Percentiles rank a stretch among this genome's conserved stretches.
phyloP scores from a whole-genome alignment of 768 basidiomycete genomes.

The Kwoniella pini region DNA sequence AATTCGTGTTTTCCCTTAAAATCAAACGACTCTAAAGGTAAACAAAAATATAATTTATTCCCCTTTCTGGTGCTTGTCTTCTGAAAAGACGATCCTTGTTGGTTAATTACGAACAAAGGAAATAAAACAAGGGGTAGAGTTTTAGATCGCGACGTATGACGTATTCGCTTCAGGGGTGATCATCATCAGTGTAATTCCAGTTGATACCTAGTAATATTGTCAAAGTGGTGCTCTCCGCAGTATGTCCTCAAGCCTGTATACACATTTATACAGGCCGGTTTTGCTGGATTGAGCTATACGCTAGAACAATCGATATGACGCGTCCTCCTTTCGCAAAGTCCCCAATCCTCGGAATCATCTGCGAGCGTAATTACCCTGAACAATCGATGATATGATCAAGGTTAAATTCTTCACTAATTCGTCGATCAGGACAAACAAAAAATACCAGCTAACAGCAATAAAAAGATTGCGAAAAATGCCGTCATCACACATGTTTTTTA shows the following conservation, averaged over 20 bases:
- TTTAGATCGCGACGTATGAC: conserved; percentile 9
- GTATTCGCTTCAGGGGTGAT: conserved; percentile 13
- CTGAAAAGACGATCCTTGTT: too few species aligned
- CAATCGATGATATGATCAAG: not conserved
- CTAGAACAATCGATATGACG: not conserved
- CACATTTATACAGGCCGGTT: too few species aligned
- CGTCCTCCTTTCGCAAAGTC: too few species aligned
- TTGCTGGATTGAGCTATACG: not conserved
- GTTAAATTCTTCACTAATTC: too few species aligned
- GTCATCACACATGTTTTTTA: conserved; percentile 5
- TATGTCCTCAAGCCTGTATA: not conserved
- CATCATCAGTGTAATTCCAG: not conserved
- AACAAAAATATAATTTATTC: not conserved
- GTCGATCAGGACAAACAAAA: not conserved
- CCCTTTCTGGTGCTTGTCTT: not conserved
- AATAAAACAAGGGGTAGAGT: too few species aligned
- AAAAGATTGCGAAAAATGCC: not conserved
- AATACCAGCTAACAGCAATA: not conserved
- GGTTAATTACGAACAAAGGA: too few species aligned
- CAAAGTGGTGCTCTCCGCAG: not conserved
- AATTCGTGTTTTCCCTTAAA: conserved; percentile 4
- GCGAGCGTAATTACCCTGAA: not conserved
- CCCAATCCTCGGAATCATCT: not conserved
- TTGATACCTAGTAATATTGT: not conserved
- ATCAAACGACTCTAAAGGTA: not conserved